These are phyloP conservation scores for Trebouxia sp. DNA, from an alignment of 139 green algal genomes.

Conservation along the genomic window DNA sequence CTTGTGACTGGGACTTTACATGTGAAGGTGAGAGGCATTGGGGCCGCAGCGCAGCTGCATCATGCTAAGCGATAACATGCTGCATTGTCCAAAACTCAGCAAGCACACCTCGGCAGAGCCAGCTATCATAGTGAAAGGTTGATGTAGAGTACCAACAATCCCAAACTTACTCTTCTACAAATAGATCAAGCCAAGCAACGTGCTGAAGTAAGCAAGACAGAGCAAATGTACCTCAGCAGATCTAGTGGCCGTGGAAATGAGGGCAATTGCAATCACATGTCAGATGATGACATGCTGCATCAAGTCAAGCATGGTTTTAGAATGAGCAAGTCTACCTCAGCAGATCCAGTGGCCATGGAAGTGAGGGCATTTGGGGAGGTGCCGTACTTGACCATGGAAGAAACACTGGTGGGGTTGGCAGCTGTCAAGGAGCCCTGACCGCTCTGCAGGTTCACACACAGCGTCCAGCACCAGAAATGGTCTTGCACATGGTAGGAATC, in stretches of 20 bases:
- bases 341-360: neutral
- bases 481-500: neutral
- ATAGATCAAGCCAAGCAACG: too few species aligned
- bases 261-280: neutral
- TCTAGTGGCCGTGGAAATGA: neutral
- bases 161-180: too few species aligned
- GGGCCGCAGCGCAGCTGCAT: too few species aligned
- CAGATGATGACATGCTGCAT: neutral
- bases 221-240: too few species aligned
- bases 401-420: neutral
- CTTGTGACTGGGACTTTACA: too few species aligned
- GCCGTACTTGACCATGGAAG: slow-evolving; percentile 15
- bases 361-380: slow-evolving; percentile 19
- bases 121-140: too few species aligned
- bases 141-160: too few species aligned
- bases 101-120: too few species aligned
- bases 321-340: neutral
- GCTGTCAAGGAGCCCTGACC: neutral
- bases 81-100: too few species aligned
- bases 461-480: neutral
- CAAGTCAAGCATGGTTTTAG: neutral
- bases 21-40: too few species aligned
- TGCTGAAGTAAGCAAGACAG: too few species aligned
- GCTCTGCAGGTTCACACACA: neutral
- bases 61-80: too few species aligned